Base-by-base conservation (phyloP, 2,329 filamentous ascomycete species). In the Monilinia polystroma region DNA sequence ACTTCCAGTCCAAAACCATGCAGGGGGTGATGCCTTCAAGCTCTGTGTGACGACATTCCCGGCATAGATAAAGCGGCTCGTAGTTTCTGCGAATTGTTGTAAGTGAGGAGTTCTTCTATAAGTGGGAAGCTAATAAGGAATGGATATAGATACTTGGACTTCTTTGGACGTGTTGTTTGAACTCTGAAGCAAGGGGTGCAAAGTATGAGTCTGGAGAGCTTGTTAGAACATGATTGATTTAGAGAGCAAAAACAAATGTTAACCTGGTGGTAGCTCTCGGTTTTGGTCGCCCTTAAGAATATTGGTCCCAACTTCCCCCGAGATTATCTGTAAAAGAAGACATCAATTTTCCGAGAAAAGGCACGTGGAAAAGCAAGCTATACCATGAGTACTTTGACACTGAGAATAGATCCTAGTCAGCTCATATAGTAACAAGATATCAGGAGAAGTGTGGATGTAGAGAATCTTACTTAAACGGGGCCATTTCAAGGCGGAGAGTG, bases 271-370 rank as follows among this genome's bases (percentile, higher is more conserved):
- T 3, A 76, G 47, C 41, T 59, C 29, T 29, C 74, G 56, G 16
- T 68, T 7, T 1, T 12, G 16, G 47, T 75, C 74, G 2, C 45
- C 69, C 29, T 72, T 72, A 3, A 75, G 66, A 35, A 76, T 73
- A 51, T 76, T 76, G 1, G 74, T 76, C 1, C 70, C 59, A 1
- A 76, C 57, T 66, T 76, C 73, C 0, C 75, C 75, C 0, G 72
- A 73, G 5, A 76, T 75, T 23, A 52, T 26, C 49, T 52, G 4
- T 26, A 16, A 3, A 14, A 14, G 23, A 26, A 52, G 12, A 26
- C 3, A 12, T 52, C 23, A 52, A 14, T 14, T 52, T 4, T 16
- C 14, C 4, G 49, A 14, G 23, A 29, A 7, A 23, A 12, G 4
- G 23, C 11, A 5, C 29, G n/a, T 4, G 49, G 49, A 29, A 14